phyloP scores from a whole-genome alignment of 2,329 filamentous ascomycete species.

The Fusarium foetens region DNA sequence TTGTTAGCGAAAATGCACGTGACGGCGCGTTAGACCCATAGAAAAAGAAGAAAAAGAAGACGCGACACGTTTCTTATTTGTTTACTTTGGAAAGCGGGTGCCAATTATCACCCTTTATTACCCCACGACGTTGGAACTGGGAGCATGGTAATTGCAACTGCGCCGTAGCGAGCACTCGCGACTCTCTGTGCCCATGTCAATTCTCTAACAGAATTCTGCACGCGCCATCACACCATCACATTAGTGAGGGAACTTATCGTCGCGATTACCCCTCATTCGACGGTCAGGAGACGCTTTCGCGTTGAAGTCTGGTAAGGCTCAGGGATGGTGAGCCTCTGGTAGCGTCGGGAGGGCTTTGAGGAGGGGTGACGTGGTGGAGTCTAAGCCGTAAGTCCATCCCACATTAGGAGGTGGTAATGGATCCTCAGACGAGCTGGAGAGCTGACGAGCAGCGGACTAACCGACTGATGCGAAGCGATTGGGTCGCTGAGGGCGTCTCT shows the following conservation, averaged over 20 bases:
- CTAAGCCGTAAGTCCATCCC: slow-evolving; percentile 37
- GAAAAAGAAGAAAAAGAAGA: slow-evolving; percentile 2
- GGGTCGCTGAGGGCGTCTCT: slow-evolving; percentile 33
- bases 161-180: slow-evolving; percentile 20
- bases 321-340: slow-evolving; percentile 24
- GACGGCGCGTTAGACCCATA: slow-evolving; percentile 31
- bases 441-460: slow-evolving; percentile 39
- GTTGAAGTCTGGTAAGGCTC: slow-evolving; percentile 17
- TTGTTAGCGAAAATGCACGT: slow-evolving; percentile 24
- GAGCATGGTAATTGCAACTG: slow-evolving; percentile 11
- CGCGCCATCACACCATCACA: slow-evolving; percentile 42
- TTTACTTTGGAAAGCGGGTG: slow-evolving; percentile 40
- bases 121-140: slow-evolving; percentile 23
- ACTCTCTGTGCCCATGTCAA: slow-evolving; percentile 26
- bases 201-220: slow-evolving; percentile 45
- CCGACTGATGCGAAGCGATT: slow-evolving; percentile 38
- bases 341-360: slow-evolving; percentile 18
- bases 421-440: slow-evolving; percentile 27
- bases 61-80: slow-evolving; percentile 41
- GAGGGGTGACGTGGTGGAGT: slow-evolving; percentile 44
- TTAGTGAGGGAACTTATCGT: slow-evolving; percentile 15
- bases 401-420: slow-evolving; percentile 36
- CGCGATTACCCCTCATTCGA: slow-evolving; percentile 43
- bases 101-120: slow-evolving; percentile 28
- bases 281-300: slow-evolving; percentile 39